Base-by-base conservation (phyloP, 768 basidiomycete genomes). In the Chiua virens region DNA sequence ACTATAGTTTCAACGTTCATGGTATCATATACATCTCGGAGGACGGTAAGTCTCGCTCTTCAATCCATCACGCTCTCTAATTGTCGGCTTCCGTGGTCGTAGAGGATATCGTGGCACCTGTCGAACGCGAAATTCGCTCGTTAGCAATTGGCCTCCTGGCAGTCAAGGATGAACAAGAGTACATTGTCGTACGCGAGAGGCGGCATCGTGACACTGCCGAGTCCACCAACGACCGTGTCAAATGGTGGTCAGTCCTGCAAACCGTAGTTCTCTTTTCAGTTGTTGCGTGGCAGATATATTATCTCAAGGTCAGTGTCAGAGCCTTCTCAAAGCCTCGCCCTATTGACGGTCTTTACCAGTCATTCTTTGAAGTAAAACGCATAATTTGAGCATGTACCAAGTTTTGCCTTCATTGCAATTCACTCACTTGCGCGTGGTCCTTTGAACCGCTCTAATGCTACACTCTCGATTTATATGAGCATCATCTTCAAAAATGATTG, bases 91-190 rank as follows among this genome's bases (percentile, higher is more conserved):
- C 18, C 11, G 15, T 45, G n/a, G 20, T 34, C 30, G 17, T 38
- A 66, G 59, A 67, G 80, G 91, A 92, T 59, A 79, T 86, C 17
- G 89, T 96, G 51, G 95, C 96, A 10, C 97, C 97, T 8, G 92
- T 99, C 45, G 97, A 99, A 69, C 85, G 89, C 50, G 96, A 98
- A 78, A 95, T 98, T 56, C 86, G 97, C 21, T 74, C 80, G 27
- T 74, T 99, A 23, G 84, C 91, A 14, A 81, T 83, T 47, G 92
- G 87, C 9, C 73, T 98, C 43, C 80, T 87, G 49, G 74, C 89
- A 10, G 94, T 99, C 58, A 98, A 98, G 74, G 97, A 99, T 64
- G 97, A 99, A 68, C 96, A 98, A 68, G 97, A 98, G 71, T 99
- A 99, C 71, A 94, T 99, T 56, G 89, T 96, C 28, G 86, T 98